A percentile compares a stretch with the other conserved stretches of the same genome.
Evolutionary conservation across 164 flowering plant genomes (phyloP).

Genomic region (Vitis rupestris): DNA sequence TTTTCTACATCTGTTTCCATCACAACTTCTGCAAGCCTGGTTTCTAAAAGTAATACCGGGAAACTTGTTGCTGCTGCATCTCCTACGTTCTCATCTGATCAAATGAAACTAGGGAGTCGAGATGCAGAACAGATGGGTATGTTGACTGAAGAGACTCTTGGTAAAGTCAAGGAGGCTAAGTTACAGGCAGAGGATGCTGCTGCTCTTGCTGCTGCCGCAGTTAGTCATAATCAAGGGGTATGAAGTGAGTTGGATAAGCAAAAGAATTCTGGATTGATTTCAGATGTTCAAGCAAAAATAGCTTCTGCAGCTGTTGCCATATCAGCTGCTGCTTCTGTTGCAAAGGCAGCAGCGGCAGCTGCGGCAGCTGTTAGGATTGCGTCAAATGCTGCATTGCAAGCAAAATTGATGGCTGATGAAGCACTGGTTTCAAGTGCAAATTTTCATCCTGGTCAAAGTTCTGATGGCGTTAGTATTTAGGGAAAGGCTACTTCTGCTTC

Average conservation of each 20-base stretch:
- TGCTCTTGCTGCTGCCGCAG: conserved; percentile 62
- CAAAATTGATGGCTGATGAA: conserved; percentile 86
- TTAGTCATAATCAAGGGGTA: conserved; percentile 56
- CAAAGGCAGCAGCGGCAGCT: conserved; percentile 84
- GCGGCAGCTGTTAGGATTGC: conserved; percentile 84
- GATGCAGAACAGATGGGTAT: conserved; percentile 29
- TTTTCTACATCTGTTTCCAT: conserved; percentile 35
- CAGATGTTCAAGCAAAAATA: conserved; percentile 63
- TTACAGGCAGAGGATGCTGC: conserved; percentile 80
- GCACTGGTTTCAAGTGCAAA: conserved; percentile 34
- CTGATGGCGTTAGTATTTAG: conserved; percentile 30
- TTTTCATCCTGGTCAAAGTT: conserved; percentile 16
- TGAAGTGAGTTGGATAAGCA: conserved; percentile 76
- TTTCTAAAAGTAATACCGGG: conserved; percentile 22
- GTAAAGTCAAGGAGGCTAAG: conserved; percentile 63
- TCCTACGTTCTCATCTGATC: conserved; percentile 29
- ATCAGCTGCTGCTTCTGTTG: conserved; percentile 94
- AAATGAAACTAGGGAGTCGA: conserved; percentile 18
- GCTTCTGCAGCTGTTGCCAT: conserved; percentile 80
- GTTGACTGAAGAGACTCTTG: conserved; percentile 51
- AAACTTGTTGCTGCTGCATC: conserved; percentile 22
- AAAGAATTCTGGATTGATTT: conserved; percentile 46
- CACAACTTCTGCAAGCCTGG: conserved; percentile 24
- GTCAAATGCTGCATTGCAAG: conserved; percentile 87
- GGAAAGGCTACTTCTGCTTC: conserved; percentile 57